A percentile compares a stretch with the other conserved stretches of the same genome.
These are phyloP conservation scores for Melastoma candidum DNA, from an alignment of 441 rosid species.

Conservation along the genomic window DNA sequence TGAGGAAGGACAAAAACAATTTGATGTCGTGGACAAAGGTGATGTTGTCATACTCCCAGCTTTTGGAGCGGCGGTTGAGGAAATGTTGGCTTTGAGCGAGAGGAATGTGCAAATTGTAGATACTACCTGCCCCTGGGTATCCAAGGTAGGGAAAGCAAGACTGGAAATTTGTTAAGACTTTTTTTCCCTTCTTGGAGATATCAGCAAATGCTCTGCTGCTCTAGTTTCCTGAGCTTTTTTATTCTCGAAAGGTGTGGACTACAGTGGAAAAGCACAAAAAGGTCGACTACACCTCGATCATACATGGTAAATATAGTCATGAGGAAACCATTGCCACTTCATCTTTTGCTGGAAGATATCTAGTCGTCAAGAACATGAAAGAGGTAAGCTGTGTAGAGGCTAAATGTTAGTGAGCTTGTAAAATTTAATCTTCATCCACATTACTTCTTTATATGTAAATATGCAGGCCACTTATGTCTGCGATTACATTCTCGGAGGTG, in stretches of 20 bases:
- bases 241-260: conserved; percentile 65
- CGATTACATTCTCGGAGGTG: conserved; percentile 89
- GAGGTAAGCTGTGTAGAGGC: conserved; percentile 37
- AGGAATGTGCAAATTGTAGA: conserved; percentile 28
- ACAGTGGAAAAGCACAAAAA: conserved; percentile 90
- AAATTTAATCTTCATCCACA: conserved; percentile 8
- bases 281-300: conserved; percentile 84
- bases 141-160: conserved; percentile 51
- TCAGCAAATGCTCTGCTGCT: not conserved
- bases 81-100: no score
- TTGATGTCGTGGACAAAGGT: conserved; percentile 63
- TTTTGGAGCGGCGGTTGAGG: conserved; percentile 32
- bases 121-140: conserved; percentile 94
- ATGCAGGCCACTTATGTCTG: conserved; percentile 77
- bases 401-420: no score
- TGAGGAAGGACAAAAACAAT: conserved; percentile 61
- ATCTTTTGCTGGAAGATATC: conserved; percentile 75
- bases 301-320: conserved; percentile 85
- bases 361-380: conserved; percentile 75
- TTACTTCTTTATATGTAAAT: conserved; percentile 9
- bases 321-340: conserved; percentile 95
- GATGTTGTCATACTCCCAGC: conserved; percentile 95
- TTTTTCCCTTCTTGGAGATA: not conserved
- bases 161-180: conserved; percentile 10
- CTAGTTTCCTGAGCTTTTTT: not conserved